Conservation (phyloP, 2,329 filamentous ascomycete genomes). For the Dryadomyces quercus-mongolicae region DNA sequence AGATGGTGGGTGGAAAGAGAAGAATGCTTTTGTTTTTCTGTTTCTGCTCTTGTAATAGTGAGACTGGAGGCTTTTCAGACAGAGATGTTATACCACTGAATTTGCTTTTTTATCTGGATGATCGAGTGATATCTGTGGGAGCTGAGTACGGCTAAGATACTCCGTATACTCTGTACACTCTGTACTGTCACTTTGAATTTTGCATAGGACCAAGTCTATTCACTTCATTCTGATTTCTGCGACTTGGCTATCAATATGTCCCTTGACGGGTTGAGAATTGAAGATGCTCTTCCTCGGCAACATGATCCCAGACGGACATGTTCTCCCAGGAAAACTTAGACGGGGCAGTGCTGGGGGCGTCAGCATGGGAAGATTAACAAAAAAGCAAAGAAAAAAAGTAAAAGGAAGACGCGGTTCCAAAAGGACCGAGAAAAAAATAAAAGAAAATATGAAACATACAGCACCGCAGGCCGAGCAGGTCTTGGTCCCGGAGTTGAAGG, state of each 20-base stretch:
- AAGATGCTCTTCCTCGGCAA: not conserved
- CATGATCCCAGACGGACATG: not conserved
- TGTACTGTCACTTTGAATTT: too few species aligned
- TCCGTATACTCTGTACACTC: too few species aligned
- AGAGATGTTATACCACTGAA: not conserved
- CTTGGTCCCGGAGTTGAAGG: conserved; percentile 34
- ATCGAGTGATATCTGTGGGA: too few species aligned
- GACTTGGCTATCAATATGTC: too few species aligned
- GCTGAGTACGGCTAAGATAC: too few species aligned
- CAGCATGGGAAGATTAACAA: not conserved
- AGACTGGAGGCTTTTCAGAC: not conserved
- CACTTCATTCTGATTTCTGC: too few species aligned
- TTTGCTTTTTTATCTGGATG: not conserved
- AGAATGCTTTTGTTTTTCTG: not conserved
- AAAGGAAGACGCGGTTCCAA: too few species aligned
- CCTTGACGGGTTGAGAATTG: not conserved
- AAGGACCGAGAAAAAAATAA: too few species aligned
- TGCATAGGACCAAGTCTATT: too few species aligned
- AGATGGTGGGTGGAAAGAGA: not conserved
- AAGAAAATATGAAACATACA: conserved; percentile 26
- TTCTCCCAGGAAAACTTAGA: too few species aligned
- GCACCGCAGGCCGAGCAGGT: conserved; percentile 44
- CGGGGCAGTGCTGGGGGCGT: conserved; percentile 1
- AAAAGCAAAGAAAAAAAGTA: not conserved
- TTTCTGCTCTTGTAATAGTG: not conserved